Evolutionary conservation across 345 rosid species (phyloP), one percentile per base, ranked within the genome.

Genomic region (Populus davidiana): DNA sequence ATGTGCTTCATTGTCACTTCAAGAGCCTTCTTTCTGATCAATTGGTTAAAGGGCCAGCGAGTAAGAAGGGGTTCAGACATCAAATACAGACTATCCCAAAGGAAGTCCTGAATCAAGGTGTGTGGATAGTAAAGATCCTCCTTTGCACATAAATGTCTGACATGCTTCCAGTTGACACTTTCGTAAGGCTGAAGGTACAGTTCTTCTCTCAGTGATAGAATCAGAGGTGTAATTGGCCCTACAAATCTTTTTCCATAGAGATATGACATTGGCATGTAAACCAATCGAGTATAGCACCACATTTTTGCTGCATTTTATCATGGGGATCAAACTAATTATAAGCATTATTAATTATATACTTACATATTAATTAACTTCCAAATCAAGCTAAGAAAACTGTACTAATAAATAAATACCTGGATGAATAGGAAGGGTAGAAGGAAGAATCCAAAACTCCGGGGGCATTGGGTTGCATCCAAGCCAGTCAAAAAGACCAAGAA

Each of bases 11-110:
- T 81, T 17, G 80, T 77, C 10, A 72, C 69, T 71, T 74, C 64
- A 8, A 79, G 64, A 20, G 83, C 79, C 36, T 43, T 77, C 17
- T 79, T 65, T 23, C 85, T 74, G 5, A 85, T n/a, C 14, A 81
- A 29, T 35, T 81, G 79, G 67, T 74, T 85, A 2, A 85, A n/a
- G 8, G 87, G 85, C 85, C 87, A 79, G 2, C 85, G 71, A 3
- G 81, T 70, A 2, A 82, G 77, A 6, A 85, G 50, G 12, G 87
- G 87, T 41, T 85, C 87, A 0, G 80, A 56, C 13, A 38, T 13
- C 23, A 72, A 0, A n/a, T 82, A 77, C 1, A 85, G 62, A 67
- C 68, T 59, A 25, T 85, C 87, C 78, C 83, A 80, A 25, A 85
- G 39, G 18, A 85, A 67, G 33, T 82, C 77, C 75, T 80, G 83